A percentile compares a stretch with the other conserved stretches of the same genome.
Conservation (phyloP, 2,329 filamentous ascomycete species). For the Trichoderma harzianum region DNA sequence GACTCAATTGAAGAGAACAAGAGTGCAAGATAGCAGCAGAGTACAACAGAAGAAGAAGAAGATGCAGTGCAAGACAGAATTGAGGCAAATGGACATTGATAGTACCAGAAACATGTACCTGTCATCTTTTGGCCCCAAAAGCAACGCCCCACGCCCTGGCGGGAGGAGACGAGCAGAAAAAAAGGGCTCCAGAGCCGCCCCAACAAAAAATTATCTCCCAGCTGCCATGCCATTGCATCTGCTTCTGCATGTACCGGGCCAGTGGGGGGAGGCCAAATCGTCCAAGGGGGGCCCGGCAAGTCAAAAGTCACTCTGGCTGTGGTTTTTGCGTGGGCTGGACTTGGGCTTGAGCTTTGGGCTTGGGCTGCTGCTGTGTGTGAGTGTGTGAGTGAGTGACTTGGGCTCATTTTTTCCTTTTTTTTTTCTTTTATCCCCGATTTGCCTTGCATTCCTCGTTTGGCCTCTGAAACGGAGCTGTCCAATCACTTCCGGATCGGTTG, state of each 20-base stretch:
- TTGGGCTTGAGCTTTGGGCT: not conserved
- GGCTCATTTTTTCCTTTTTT: not conserved
- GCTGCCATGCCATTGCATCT: not conserved
- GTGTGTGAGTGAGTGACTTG: not conserved
- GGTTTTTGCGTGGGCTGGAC: not conserved
- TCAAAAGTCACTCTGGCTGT: not conserved
- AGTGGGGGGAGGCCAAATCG: not conserved
- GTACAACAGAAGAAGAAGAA: not conserved
- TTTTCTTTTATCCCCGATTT: not conserved
- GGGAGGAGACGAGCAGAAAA: too few relatives aligned
- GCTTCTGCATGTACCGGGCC: not conserved
- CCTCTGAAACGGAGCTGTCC: not conserved
- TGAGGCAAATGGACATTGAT: not conserved
- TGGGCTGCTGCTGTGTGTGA: not conserved
- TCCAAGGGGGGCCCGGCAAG: not conserved
- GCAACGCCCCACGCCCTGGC: not conserved
- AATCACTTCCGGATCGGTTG: not conserved
- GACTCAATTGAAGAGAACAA: not conserved
- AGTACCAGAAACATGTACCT: not conserved
- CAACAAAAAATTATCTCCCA: not conserved
- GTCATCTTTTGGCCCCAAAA: not conserved
- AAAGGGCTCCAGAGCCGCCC: not conserved
- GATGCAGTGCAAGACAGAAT: not conserved
- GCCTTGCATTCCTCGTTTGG: not conserved
- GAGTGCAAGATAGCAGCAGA: rapidly evolving